A percentile compares a stretch with the other conserved stretches of the same genome.
Conservation (phyloP, 139 green algal species). For the Eudorina sp. region DNA sequence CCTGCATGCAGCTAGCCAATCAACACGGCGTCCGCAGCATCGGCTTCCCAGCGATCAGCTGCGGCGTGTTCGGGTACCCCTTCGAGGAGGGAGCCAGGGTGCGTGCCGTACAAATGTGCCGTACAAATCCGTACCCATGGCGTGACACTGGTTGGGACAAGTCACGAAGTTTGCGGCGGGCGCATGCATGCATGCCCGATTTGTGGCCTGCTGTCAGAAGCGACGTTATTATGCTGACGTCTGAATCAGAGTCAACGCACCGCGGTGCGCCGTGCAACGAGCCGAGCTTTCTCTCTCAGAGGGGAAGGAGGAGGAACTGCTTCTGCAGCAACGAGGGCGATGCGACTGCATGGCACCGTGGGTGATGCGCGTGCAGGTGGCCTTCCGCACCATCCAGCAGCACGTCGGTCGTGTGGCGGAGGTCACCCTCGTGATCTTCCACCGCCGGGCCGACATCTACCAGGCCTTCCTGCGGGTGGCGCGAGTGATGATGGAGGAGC, state of each 20-base stretch:
- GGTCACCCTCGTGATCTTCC: background rate
- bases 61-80: background rate
- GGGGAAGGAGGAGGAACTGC: background rate
- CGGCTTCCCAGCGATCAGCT: background rate
- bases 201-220: too few relatives aligned
- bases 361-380: background rate
- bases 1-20: background rate
- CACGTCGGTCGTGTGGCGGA: background rate
- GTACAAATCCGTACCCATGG: too few relatives aligned
- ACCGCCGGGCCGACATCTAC: background rate
- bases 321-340: background rate
- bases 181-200: too few relatives aligned
- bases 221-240: too few relatives aligned
- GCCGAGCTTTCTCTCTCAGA: background rate
- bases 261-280: background rate
- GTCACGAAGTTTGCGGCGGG: too few relatives aligned
- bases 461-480: background rate
- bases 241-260: background rate
- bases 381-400: background rate
- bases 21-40: background rate
- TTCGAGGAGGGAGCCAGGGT: background rate
- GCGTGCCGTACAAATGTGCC: background rate
- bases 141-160: too few relatives aligned
- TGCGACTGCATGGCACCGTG: background rate
- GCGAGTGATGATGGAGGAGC: background rate